A percentile compares a stretch with the other conserved stretches of the same genome.
Evolutionary conservation across 2,329 filamentous ascomycete genomes (phyloP).

Genomic region (Talaromyces rugulosus): DNA sequence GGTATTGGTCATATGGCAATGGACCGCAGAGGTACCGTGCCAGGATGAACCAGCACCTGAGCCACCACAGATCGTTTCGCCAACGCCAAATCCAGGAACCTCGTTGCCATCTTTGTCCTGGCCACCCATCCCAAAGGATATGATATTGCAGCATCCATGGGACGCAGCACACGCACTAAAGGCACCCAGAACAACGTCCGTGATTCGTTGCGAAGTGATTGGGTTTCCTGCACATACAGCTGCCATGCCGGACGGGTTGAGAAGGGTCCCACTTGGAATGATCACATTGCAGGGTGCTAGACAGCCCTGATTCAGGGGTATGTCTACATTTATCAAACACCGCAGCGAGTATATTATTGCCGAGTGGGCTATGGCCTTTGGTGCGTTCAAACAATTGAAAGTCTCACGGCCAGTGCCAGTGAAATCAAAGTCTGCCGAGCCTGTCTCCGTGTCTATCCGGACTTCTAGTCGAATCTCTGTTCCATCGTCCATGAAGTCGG

Average conservation of each 20-base stretch:
- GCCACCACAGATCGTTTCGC: slow-evolving; percentile 81
- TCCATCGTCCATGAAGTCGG: slow-evolving; percentile 85
- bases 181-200: slow-evolving; percentile 75
- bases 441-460: slow-evolving; percentile 67
- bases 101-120: slow-evolving; percentile 52
- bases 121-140: slow-evolving; percentile 78
- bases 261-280: slow-evolving; percentile 62
- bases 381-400: slow-evolving; percentile 76
- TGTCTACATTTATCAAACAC: slow-evolving; percentile 73
- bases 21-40: slow-evolving; percentile 72
- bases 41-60: slow-evolving; percentile 71
- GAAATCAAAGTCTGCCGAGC: slow-evolving; percentile 75
- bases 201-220: slow-evolving; percentile 72
- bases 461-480: slow-evolving; percentile 71
- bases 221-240: slow-evolving; percentile 82
- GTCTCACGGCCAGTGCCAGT: slow-evolving; percentile 74
- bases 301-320: slow-evolving; percentile 83
- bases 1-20: slow-evolving; percentile 86
- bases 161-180: slow-evolving; percentile 74
- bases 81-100: slow-evolving; percentile 75
- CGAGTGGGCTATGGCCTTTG: slow-evolving; percentile 74
- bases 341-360: slow-evolving; percentile 84
- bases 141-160: slow-evolving; percentile 79
- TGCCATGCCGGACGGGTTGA: slow-evolving; percentile 69
- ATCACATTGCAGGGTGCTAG: slow-evolving; percentile 74